A percentile compares a stretch with the other conserved stretches of the same genome.
These are phyloP conservation scores for Ascochyta rabiei DNA, from an alignment of 2,329 filamentous ascomycete species.

Conservation along the genomic window DNA sequence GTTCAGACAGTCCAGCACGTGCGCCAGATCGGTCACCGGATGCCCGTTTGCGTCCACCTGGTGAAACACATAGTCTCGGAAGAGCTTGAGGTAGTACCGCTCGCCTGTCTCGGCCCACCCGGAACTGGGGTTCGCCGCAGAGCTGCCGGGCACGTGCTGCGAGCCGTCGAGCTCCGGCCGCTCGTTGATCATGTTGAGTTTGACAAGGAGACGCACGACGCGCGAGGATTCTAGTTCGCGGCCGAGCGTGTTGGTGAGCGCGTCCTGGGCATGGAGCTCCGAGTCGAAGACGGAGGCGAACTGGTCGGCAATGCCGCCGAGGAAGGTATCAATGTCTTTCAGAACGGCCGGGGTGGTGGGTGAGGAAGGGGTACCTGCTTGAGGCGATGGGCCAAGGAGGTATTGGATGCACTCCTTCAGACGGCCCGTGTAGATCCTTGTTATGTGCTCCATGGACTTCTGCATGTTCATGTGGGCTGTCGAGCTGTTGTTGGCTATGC, in stretches of 20 bases:
- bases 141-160: constrained; percentile 46
- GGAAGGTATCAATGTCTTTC: constrained; percentile 80
- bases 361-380: constrained; percentile 36
- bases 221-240: constrained; percentile 90
- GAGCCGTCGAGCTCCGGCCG: constrained; percentile 83
- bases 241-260: constrained; percentile 71
- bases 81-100: constrained; percentile 90
- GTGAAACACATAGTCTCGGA: constrained; percentile 97
- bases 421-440: constrained; percentile 76
- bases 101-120: constrained; percentile 93
- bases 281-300: constrained; percentile 77
- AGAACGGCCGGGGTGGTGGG: constrained; percentile 48
- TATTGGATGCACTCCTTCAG: constrained; percentile 81
- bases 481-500: constrained; percentile 73
- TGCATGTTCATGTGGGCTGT: constrained; percentile 67
- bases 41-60: constrained; percentile 86
- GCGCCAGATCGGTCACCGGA: constrained; percentile 83
- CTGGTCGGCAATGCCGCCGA: constrained; percentile 78
- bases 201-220: constrained; percentile 77
- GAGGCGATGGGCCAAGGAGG: constrained; percentile 69
- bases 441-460: constrained; percentile 76
- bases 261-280: constrained; percentile 78
- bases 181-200: constrained; percentile 88
- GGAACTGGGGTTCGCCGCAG: constrained; percentile 35
- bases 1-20: constrained; percentile 85